These are phyloP conservation scores for Puccinia hordei DNA, from an alignment of 1,284 basidiomycete species.

Conservation along the genomic window DNA sequence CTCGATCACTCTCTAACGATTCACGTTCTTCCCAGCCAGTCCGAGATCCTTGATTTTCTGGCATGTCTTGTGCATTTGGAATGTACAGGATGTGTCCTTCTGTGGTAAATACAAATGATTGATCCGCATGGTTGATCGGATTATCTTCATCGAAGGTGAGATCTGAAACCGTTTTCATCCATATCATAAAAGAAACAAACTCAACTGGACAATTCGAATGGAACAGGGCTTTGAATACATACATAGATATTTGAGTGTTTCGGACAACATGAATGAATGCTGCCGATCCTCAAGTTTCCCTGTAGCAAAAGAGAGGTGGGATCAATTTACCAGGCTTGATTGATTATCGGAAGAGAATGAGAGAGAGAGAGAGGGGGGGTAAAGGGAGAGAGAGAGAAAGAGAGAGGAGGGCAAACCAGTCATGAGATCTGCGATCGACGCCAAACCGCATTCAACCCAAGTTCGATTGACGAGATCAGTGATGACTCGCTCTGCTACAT, in stretches of 20 bases:
- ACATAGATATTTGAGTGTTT: constrained; percentile 77
- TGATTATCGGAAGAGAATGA: background rate
- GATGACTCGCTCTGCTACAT: constrained; percentile 81
- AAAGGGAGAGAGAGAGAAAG: too few relatives aligned
- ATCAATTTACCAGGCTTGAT: background rate
- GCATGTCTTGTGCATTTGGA: constrained; percentile 53
- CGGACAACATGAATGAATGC: constrained; percentile 85
- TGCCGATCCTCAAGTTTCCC: constrained; percentile 75
- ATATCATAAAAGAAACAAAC: too few relatives aligned
- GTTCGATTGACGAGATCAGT: constrained; percentile 72
- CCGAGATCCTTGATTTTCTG: background rate
- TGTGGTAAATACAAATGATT: constrained; percentile 82
- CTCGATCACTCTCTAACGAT: constrained; percentile 68
- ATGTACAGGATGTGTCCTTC: constrained; percentile 86
- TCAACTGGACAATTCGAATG: too few relatives aligned
- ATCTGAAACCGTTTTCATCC: constrained; percentile 69
- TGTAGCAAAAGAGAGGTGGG: background rate
- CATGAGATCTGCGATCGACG: constrained; percentile 75
- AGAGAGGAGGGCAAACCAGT: constrained; percentile 70
- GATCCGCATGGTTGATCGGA: constrained; percentile 71
- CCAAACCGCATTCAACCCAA: constrained; percentile 80
- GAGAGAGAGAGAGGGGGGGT: too few relatives aligned
- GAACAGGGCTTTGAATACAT: constrained; percentile 53
- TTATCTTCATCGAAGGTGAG: constrained; percentile 86
- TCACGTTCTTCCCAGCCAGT: constrained; percentile 61